Conservation (phyloP, 176 grass and related monocot species). For the Metroxylon sagu region DNA sequence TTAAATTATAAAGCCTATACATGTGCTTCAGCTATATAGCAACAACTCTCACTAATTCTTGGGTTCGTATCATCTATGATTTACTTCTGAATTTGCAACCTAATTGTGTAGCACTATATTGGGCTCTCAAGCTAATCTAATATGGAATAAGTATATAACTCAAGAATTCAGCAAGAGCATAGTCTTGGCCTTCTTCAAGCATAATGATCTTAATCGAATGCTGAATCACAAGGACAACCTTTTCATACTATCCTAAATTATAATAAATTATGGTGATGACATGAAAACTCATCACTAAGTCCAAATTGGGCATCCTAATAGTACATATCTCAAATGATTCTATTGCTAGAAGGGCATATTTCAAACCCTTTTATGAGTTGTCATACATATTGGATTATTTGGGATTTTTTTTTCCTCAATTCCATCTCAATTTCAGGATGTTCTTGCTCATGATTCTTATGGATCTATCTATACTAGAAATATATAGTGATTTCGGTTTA, state of each 20-base stretch:
- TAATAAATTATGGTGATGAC: slow-evolving; percentile 88
- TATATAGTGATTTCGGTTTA: too few species aligned
- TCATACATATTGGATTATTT: too few species aligned
- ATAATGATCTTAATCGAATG: slow-evolving; percentile 68
- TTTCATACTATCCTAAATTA: slow-evolving; percentile 48
- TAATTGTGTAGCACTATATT: slow-evolving; percentile 56
- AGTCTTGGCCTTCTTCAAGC: slow-evolving; percentile 59
- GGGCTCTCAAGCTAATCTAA: slow-evolving; percentile 68
- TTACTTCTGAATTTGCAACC: slow-evolving; percentile 77
- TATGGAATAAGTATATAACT: slow-evolving; percentile 79
- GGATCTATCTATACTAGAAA: too few species aligned
- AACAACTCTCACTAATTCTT: slow-evolving; percentile 78
- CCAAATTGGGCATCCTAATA: slow-evolving; percentile 63
- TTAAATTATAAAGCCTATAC: slow-evolving; percentile 85
- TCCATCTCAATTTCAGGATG: too few species aligned
- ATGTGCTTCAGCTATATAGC: slow-evolving; percentile 84
- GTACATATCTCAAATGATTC: slow-evolving; percentile 83
- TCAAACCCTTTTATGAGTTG: slow-evolving; percentile 9
- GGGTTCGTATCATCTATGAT: slow-evolving; percentile 71
- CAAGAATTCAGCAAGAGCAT: slow-evolving; percentile 86
- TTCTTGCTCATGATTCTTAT: too few species aligned
- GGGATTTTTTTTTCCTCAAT: too few species aligned
- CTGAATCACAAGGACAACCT: slow-evolving; percentile 61
- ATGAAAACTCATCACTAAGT: slow-evolving; percentile 85
- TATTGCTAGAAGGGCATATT: slow-evolving; percentile 76